phyloP scores from a whole-genome alignment of 306 rosid genomes.

The Arachis hypogaea region DNA sequence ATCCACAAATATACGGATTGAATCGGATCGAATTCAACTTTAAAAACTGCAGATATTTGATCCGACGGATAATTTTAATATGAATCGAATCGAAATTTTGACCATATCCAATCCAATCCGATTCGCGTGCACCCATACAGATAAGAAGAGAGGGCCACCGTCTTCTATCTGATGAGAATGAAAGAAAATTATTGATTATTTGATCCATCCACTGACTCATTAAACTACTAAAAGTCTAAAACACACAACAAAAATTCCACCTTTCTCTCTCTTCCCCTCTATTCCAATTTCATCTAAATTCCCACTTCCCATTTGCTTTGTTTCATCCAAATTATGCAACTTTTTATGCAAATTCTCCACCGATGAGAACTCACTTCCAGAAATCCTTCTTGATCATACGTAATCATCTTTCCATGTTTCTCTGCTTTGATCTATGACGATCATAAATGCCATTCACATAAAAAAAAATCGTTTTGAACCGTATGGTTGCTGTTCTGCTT shows the following conservation, averaged over 20 bases:
- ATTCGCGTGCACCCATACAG: background rate
- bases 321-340: constrained; percentile 43
- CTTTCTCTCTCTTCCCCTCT: background rate
- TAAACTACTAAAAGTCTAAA: background rate
- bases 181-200: constrained; percentile 10
- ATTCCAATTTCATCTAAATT: constrained; percentile 38
- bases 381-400: constrained; percentile 60
- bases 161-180: background rate
- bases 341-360: constrained; percentile 45
- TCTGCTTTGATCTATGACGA: constrained; percentile 54
- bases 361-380: constrained; percentile 58
- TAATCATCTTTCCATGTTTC: constrained; percentile 59
- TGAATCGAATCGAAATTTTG: no score
- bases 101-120: no score
- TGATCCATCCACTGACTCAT: constrained; percentile 15
- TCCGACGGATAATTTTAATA: no score
- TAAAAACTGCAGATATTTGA: no score
- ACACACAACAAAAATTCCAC: background rate
- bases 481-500: constrained; percentile 37
- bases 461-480: constrained; percentile 33
- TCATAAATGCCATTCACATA: constrained; percentile 58
- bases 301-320: constrained; percentile 39
- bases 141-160: background rate
- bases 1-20: no score
- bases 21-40: no score